A percentile compares a stretch with the other conserved stretches of the same genome.
Conservation (phyloP, 208 protist genomes). For the Crithidia mellificae region DNA sequence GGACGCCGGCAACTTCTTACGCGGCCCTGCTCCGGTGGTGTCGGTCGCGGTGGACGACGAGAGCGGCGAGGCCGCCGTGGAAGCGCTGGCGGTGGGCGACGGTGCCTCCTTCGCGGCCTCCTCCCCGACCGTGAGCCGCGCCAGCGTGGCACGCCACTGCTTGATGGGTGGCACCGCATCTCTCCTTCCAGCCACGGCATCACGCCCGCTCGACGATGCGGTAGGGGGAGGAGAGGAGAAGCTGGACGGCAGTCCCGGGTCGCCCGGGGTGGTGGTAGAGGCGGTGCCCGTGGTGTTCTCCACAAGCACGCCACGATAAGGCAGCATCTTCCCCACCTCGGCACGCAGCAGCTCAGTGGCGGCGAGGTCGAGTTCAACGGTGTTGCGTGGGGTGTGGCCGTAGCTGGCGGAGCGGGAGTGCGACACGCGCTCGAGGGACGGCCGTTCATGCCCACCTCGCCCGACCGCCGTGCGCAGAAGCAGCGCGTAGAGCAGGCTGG, state of each 20-base stretch:
- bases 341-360: slow-evolving; percentile 7
- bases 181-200: background rate
- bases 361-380: slow-evolving; percentile 4
- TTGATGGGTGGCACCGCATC: background rate
- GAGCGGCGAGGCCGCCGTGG: background rate
- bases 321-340: slow-evolving; percentile 17
- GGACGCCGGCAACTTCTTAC: background rate
- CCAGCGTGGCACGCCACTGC: slow-evolving; percentile 7
- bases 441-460: background rate
- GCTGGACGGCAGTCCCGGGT: background rate
- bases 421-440: slow-evolving; percentile 5
- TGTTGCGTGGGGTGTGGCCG: slow-evolving; percentile 3
- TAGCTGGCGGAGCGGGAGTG: slow-evolving; percentile 17
- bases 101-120: background rate
- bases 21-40: background rate
- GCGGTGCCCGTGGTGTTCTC: background rate
- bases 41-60: background rate
- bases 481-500: slow-evolving; percentile 21
- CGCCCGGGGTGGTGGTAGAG: background rate
- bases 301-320: slow-evolving; percentile 18
- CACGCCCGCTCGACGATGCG: background rate
- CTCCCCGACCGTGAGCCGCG: background rate
- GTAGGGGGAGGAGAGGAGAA: background rate
- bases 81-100: background rate
- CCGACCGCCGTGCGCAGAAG: slow-evolving; percentile 6